These are phyloP conservation scores for Termitomyces heimii DNA, from an alignment of 768 basidiomycete genomes.

Conservation along the genomic window DNA sequence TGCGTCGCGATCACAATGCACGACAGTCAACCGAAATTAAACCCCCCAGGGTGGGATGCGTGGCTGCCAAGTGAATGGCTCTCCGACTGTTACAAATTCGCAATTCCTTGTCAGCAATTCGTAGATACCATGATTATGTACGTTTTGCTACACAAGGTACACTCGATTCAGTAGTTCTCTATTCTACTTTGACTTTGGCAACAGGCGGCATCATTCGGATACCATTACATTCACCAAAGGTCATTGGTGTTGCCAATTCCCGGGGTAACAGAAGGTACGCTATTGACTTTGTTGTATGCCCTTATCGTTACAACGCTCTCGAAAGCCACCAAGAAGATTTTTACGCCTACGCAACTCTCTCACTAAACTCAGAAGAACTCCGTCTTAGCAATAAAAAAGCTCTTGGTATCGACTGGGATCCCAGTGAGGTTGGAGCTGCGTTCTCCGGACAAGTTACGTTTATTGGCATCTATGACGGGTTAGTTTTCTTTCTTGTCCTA, in stretches of 20 bases:
- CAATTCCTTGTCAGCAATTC: conserved; percentile 10
- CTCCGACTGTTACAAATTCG: conserved; percentile 17
- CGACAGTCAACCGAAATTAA: not conserved
- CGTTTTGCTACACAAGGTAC: conserved; percentile 41
- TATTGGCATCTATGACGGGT: conserved; percentile 93
- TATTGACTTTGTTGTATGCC: not conserved
- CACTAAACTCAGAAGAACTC: conserved; percentile 72
- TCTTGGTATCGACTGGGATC: conserved; percentile 70
- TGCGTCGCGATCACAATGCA: not conserved
- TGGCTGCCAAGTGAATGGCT: conserved; percentile 18
- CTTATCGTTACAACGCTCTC: not conserved
- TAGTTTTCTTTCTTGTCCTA: conserved; percentile 15
- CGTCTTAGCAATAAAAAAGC: conserved; percentile 54
- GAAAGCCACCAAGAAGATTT: conserved; percentile 88
- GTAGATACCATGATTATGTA: conserved; percentile 65
- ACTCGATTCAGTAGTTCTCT: not conserved
- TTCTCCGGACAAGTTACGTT: conserved; percentile 76
- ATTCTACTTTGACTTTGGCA: conserved; percentile 6
- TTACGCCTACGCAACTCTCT: conserved; percentile 68
- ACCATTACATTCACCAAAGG: conserved; percentile 68
- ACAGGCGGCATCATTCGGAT: conserved; percentile 62
- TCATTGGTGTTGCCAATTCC: conserved; percentile 71
- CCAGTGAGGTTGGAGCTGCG: conserved; percentile 41
- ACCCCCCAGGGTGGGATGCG: conserved; percentile 15
- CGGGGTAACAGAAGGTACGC: conserved; percentile 68